Conservation (phyloP, 2,329 filamentous ascomycete genomes). For the Cadophora gregata region DNA sequence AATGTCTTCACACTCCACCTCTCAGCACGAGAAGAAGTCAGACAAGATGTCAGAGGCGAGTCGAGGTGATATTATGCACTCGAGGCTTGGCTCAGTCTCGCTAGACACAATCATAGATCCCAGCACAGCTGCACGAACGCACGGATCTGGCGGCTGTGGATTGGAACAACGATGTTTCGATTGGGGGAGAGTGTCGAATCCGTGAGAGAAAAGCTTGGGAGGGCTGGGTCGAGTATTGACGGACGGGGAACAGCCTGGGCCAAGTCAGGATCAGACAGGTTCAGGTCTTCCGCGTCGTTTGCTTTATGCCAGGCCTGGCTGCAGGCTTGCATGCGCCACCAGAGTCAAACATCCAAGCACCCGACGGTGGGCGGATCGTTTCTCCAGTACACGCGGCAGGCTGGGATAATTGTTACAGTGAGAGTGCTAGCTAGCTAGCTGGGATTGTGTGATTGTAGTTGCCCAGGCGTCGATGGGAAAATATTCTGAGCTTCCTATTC, state of each 20-base stretch:
- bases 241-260: background rate
- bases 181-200: background rate
- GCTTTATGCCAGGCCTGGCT: background rate
- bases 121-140: constrained; percentile 8
- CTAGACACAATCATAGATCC: background rate
- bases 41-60: background rate
- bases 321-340: constrained; percentile 7
- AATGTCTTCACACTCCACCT: background rate
- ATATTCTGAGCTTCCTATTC: constrained; percentile 32
- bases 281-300: background rate
- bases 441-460: too few relatives aligned
- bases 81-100: background rate
- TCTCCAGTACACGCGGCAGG: constrained; percentile 2
- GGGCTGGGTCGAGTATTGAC: background rate
- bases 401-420: too few relatives aligned
- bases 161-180: constrained; percentile 6
- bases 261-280: constrained; percentile 3
- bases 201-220: background rate
- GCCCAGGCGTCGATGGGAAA: background rate
- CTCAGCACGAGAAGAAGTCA: background rate
- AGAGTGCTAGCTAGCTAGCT: too few relatives aligned
- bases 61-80: constrained; percentile 12
- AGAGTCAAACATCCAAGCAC: background rate
- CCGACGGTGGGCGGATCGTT: background rate
- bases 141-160: constrained; percentile 10